Evolutionary conservation across 805 yeast genomes (phyloP).

Genomic region (Candida sphagnicola): DNA sequence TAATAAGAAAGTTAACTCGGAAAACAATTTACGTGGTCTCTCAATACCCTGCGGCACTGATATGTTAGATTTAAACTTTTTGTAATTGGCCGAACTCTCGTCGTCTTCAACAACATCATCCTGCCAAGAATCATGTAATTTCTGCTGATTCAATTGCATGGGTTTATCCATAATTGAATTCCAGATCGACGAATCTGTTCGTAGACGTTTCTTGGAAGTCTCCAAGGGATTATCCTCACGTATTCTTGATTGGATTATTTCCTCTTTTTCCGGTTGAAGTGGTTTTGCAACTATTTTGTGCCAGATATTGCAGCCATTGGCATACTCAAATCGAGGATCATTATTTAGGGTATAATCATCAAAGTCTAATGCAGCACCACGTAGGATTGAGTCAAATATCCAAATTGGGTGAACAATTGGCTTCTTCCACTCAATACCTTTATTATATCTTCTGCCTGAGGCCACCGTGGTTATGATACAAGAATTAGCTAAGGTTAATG

Average conservation of each 20-base stretch:
- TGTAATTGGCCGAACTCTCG: conserved; percentile 1
- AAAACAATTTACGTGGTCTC: conserved; percentile 27
- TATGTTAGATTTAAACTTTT: background rate
- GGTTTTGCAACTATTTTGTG: conserved; percentile 10
- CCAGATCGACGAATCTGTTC: conserved; percentile 35
- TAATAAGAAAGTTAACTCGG: conserved; percentile 38
- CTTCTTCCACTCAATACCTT: conserved; percentile 50
- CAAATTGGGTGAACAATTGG: conserved; percentile 51
- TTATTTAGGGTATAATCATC: conserved; percentile 35
- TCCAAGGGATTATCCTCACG: conserved; percentile 5
- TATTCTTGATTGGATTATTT: background rate
- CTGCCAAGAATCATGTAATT: conserved; percentile 24
- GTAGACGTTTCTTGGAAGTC: conserved; percentile 2
- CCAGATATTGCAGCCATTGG: conserved; percentile 32
- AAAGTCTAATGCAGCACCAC: conserved; percentile 41
- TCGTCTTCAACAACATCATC: conserved; percentile 13
- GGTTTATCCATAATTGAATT: conserved; percentile 37
- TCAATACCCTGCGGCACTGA: background rate
- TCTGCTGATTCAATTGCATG: conserved; percentile 9
- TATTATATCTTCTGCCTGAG: conserved; percentile 49
- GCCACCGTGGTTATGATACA: conserved; percentile 48
- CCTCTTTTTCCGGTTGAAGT: background rate
- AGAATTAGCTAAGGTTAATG: conserved; percentile 42
- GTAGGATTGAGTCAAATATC: conserved; percentile 41
- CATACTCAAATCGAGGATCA: conserved; percentile 7